Evolutionary conservation across 192 early-diverging fungal genomes (phyloP), one percentile per base, ranked within the genome.

Genomic region (Rhizophagus clarus): DNA sequence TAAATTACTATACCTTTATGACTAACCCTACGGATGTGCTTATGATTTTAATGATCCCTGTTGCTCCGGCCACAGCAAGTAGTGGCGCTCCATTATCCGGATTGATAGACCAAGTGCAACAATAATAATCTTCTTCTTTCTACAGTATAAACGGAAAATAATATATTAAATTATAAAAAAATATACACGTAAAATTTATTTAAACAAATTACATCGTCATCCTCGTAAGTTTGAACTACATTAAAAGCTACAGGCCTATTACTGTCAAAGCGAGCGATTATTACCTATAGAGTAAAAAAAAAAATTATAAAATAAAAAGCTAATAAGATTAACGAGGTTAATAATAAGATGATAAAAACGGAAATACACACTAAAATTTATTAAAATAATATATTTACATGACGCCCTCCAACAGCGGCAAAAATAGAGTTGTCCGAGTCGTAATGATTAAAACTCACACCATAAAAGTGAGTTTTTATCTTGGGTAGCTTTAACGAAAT

Each of bases 51-150:
- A 78, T 6, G 22, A 78, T n/a, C 29, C 76, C 76, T 9, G 22
- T 66, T 11, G 76, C 62, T 2, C 76, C 76, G 51, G 76, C 64
- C 9, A 67, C 76, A 9, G 76, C 76, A 42, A 78, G 42, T 34
- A 31, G 68, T 17, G 76, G 76, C 3, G 64, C 63, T 32, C 76
- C 76, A 15, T 24, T 49, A 22, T n/a, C 34, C 2, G 64, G 76
- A 49, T 78, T 45, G 34, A 49, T 45, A 45, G 76, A 78, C 76
- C 76, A 78, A 2, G 76, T 45, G 28, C 62, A 66, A 26, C 76
- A 78, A 32, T 78, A 78, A 32, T 51, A 78, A 78, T 78, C 68
- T 78, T 78, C 76, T 4, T 42, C 22, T 10, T 26, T 42, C 76
- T 78, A 34, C 34, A 5, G 34, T 5, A 37, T 37, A 29, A 45